Base-by-base conservation (phyloP, 1,139 yeast genomes). In the Geotrichum klebahnii region DNA sequence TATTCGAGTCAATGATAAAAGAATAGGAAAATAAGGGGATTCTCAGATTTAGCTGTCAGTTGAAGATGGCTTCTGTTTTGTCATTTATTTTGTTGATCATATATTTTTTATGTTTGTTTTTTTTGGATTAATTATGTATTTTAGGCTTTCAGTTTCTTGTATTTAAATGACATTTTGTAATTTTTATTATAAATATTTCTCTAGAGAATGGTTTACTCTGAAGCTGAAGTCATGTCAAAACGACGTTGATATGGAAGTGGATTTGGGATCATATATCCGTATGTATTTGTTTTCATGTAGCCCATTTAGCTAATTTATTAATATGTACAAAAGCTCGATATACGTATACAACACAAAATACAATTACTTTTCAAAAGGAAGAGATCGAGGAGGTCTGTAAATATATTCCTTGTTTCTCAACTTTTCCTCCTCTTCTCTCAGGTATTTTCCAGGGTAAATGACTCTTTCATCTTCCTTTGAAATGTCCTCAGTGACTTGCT, bases 401-500 rank as follows among this genome's bases (percentile, higher is more conserved):
- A 88, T 72, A 75, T 88, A 87, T 48, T 80, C 83, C 67, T 76
- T 81, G 63, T 78, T 78, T 61, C 78, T 73, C 55, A 80, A 66
- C 58, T 68, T 70, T 63, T 70, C 70, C 52, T 70, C 72, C 56
- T 76, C 68, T 23, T 75, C 77, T 28, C 81, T 70, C 53, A 78
- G 80, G 26, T 74, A 73, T 68, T 81, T 85, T 34, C 89, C 88
- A 3, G 96, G 96, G 66, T 86, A 89, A 50, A 87, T 63, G 51
- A 88, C 72, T 52, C 78, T 75, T 48, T 60, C 54, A 50, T 69
- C 73, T 22, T 53, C 62, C 56, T 78, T 80, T 65, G 85, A 88
- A 31, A 80, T 64, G 31, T 81, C 79, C 59, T 84, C 74, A 56
- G 79, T 77, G 57, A 77, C 54, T 9, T 24, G 31, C 51, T 60